These are phyloP conservation scores for Acer campestre DNA, from an alignment of 345 rosid species.

Conservation along the genomic window DNA sequence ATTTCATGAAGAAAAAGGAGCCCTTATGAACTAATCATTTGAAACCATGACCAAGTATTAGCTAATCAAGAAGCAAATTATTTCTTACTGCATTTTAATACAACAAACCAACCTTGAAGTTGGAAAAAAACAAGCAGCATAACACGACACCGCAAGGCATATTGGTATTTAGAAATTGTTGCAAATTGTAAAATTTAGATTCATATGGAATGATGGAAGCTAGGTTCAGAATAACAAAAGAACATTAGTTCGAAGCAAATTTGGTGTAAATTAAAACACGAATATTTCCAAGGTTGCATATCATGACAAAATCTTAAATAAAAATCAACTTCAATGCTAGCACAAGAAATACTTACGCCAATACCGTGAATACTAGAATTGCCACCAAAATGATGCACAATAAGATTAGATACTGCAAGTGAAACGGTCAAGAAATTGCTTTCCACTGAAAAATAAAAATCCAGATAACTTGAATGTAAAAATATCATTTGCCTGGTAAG, in stretches of 20 bases:
- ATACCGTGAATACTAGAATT: constrained; percentile 82
- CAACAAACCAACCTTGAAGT: not conserved
- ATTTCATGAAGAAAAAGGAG: not conserved
- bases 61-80: not conserved
- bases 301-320: not conserved
- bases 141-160: not conserved
- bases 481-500: constrained; percentile 29
- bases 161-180: not conserved
- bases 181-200: not conserved
- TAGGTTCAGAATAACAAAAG: not conserved
- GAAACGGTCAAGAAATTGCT: constrained; percentile 55
- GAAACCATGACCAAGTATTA: not conserved
- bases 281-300: not conserved
- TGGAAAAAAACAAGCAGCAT: not conserved
- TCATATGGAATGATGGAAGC: not conserved
- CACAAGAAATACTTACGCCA: constrained; percentile 71
- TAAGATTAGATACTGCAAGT: constrained; percentile 69
- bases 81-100: not conserved
- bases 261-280: not conserved
- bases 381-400: constrained; percentile 72
- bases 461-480: constrained; percentile 7
- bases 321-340: not conserved
- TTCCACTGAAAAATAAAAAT: not conserved
- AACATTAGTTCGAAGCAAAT: not conserved
- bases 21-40: not conserved